phyloP scores from a whole-genome alignment of 164 flowering plant genomes.

The Tinospora cordifolia region DNA sequence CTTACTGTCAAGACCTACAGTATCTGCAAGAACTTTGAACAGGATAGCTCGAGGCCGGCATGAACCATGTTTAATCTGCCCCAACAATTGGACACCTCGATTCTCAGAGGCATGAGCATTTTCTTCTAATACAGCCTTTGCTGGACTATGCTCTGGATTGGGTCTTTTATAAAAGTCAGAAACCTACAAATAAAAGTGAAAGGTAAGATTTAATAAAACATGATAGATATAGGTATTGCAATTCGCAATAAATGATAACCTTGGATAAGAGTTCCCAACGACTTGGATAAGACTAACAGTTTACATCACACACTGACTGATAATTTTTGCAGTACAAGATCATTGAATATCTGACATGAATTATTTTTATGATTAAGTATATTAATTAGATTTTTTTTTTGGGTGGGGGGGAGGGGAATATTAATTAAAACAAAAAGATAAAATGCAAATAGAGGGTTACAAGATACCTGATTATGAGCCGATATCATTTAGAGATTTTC shows the following conservation, averaged over 20 bases:
- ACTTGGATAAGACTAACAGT: background rate
- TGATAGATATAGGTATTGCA: background rate
- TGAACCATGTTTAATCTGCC: slow-evolving; percentile 83
- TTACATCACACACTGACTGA: background rate
- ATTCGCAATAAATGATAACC: background rate
- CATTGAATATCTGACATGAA: background rate
- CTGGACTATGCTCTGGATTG: slow-evolving; percentile 61
- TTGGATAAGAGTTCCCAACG: background rate
- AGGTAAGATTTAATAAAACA: background rate
- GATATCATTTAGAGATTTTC: too few relatives aligned
- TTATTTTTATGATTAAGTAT: too few relatives aligned
- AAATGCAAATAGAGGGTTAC: background rate
- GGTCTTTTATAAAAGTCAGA: slow-evolving; percentile 78
- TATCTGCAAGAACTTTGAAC: slow-evolving; percentile 95
- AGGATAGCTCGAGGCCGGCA: slow-evolving; percentile 91
- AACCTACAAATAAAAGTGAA: slow-evolving; percentile 46
- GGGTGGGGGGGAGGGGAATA: too few relatives aligned
- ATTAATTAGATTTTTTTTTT: too few relatives aligned
- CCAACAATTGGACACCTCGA: slow-evolving; percentile 69
- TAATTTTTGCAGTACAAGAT: background rate
- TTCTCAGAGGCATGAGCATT: slow-evolving; percentile 40
- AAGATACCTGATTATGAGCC: too few relatives aligned
- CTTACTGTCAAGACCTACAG: slow-evolving; percentile 87
- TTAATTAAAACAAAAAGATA: background rate
- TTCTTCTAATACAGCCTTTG: slow-evolving; percentile 67